Evolutionary conservation across 495 filamentous ascomycete genomes (phyloP).

Genomic region (Podospora tetraspora): DNA sequence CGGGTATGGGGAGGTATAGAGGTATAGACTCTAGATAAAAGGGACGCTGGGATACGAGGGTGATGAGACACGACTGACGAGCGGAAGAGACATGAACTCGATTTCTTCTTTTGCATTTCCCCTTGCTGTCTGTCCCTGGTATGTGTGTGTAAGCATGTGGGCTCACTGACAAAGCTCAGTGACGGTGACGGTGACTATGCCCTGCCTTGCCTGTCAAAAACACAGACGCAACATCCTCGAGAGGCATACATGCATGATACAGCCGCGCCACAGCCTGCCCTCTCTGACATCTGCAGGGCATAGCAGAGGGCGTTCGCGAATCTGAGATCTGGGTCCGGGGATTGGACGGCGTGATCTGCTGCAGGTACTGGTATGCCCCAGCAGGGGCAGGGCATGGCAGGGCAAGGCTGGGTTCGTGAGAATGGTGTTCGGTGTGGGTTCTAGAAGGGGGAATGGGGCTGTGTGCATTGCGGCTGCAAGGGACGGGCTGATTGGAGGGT

Average conservation of each 20-base stretch:
- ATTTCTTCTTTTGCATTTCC: background rate
- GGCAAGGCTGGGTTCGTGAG: background rate
- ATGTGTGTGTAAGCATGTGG: background rate
- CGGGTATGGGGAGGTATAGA: background rate
- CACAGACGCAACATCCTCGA: background rate
- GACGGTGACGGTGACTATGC: no score
- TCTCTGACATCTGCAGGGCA: background rate
- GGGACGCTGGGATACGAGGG: background rate
- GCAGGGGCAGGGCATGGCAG: background rate
- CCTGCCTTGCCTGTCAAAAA: background rate
- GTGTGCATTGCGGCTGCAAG: background rate
- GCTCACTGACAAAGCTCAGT: no score
- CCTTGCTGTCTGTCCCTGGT: background rate
- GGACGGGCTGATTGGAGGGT: background rate
- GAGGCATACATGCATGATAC: background rate
- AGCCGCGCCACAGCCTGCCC: background rate
- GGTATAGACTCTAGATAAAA: background rate
- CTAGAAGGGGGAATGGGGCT: background rate
- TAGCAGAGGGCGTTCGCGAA: background rate
- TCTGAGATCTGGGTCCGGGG: background rate
- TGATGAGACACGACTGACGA: background rate
- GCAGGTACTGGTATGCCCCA: background rate
- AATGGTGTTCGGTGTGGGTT: background rate
- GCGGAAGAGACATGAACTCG: background rate
- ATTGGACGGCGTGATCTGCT: background rate